A percentile compares a stretch with the other conserved stretches of the same genome.
These are phyloP conservation scores for Cryptococcus hybrid DNA, from an alignment of 1,284 basidiomycete species.

Conservation along the genomic window DNA sequence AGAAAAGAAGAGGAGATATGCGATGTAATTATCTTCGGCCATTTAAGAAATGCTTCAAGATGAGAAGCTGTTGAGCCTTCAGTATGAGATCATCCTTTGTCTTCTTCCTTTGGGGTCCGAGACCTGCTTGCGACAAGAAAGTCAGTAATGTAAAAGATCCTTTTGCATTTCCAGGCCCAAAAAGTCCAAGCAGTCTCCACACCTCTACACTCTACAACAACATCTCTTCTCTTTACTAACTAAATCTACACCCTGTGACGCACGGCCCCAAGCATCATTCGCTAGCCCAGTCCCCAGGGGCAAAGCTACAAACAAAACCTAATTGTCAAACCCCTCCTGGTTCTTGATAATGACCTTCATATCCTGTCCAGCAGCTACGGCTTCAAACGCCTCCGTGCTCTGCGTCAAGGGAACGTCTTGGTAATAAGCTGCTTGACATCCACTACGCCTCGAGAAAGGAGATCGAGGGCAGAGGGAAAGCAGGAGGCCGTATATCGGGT, in stretches of 20 bases:
- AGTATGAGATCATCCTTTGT: not conserved
- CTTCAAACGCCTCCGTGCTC: slow-evolving; percentile 55
- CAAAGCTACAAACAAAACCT: not conserved
- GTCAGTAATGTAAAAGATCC: not conserved
- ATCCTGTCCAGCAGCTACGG: slow-evolving; percentile 52
- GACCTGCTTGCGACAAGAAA: not conserved
- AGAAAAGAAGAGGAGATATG: not conserved
- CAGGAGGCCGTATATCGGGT: slow-evolving; percentile 48
- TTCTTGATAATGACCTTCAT: slow-evolving; percentile 48
- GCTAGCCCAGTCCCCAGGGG: too few species aligned
- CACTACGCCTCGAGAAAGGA: slow-evolving; percentile 55
- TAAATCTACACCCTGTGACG: too few species aligned
- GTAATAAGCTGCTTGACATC: slow-evolving; percentile 58
- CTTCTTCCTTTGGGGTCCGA: not conserved
- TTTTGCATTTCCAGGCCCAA: too few species aligned
- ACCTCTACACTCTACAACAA: not conserved
- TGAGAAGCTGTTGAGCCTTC: not conserved
- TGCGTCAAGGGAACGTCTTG: slow-evolving; percentile 56
- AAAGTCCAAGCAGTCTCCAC: not conserved
- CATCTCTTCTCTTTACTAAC: too few species aligned
- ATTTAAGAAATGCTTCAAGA: too few species aligned
- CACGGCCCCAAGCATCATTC: too few species aligned
- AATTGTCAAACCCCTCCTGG: slow-evolving; percentile 31
- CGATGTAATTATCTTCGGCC: too few species aligned
- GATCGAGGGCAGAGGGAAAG: slow-evolving; percentile 55